Evolutionary conservation across 2,329 filamentous ascomycete genomes (phyloP).

Genomic region (Phaeosphaeria sp.): DNA sequence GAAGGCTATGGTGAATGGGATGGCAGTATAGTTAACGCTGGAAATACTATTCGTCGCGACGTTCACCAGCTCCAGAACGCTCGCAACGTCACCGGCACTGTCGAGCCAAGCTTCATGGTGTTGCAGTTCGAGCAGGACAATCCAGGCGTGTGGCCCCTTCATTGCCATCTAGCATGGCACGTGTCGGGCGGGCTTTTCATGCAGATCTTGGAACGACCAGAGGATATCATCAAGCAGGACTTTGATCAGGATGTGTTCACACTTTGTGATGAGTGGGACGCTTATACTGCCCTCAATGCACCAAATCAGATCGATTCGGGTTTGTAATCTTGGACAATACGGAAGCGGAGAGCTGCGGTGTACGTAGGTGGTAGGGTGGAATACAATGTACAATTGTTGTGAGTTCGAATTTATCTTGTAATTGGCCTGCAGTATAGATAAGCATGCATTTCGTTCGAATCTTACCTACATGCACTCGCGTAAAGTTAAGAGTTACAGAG

Average conservation of each 20-base stretch:
- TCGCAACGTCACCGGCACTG: slow-evolving; percentile 23
- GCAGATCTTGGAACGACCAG: slow-evolving; percentile 32
- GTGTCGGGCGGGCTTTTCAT: slow-evolving; percentile 40
- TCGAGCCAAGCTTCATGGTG: slow-evolving; percentile 46
- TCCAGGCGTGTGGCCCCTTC: slow-evolving; percentile 44
- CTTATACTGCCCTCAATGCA: slow-evolving; percentile 30
- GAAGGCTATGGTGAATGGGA: slow-evolving; percentile 53
- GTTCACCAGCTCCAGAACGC: slow-evolving; percentile 26
- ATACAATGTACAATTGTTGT: neutral
- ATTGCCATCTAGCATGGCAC: slow-evolving; percentile 46
- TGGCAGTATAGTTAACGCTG: slow-evolving; percentile 45
- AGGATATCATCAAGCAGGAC: slow-evolving; percentile 29
- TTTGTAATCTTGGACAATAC: slow-evolving; percentile 10
- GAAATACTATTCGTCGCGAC: slow-evolving; percentile 51
- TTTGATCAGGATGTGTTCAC: slow-evolving; percentile 28
- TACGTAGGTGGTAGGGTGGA: neutral
- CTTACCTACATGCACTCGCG: too few relatives aligned
- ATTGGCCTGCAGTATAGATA: too few relatives aligned
- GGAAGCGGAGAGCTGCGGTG: neutral
- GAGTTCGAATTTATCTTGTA: too few relatives aligned
- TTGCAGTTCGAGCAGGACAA: slow-evolving; percentile 47
- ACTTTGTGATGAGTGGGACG: slow-evolving; percentile 38
- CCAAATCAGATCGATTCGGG: slow-evolving; percentile 45
- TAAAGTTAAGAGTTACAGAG: too few relatives aligned
- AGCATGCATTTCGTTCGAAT: too few relatives aligned